phyloP scores from a whole-genome alignment of 768 basidiomycete genomes.

The Suillus subaureus region DNA sequence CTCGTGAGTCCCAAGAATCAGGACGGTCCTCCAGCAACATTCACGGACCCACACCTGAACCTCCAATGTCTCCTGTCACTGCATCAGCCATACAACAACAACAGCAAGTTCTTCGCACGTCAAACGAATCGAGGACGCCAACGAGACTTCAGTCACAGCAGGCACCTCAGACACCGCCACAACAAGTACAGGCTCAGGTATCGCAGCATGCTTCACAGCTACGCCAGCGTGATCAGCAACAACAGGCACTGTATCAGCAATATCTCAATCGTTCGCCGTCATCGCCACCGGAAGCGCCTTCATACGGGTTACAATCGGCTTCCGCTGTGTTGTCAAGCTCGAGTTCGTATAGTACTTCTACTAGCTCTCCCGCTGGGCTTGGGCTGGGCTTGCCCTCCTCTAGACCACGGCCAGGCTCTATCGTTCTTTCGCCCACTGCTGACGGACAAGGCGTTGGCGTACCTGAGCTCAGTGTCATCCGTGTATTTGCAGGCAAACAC shows the following conservation, averaged over 20 bases:
- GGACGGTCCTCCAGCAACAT: slow-evolving; percentile 51
- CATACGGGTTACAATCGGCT: slow-evolving; percentile 77
- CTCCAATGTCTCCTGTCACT: slow-evolving; percentile 55
- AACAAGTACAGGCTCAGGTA: slow-evolving; percentile 43
- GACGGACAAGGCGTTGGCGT: slow-evolving; percentile 65
- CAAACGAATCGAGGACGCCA: slow-evolving; percentile 22
- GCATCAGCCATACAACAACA: slow-evolving; percentile 60
- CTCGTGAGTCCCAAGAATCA: slow-evolving; percentile 64
- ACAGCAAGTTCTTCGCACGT: slow-evolving; percentile 38
- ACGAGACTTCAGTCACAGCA: slow-evolving; percentile 24
- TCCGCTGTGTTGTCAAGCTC: slow-evolving; percentile 58
- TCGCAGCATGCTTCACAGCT: slow-evolving; percentile 67
- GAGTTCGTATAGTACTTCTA: slow-evolving; percentile 42
- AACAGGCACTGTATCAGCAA: slow-evolving; percentile 84
- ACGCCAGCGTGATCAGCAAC: slow-evolving; percentile 86
- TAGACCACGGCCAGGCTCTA: slow-evolving; percentile 74
- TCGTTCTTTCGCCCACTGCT: slow-evolving; percentile 64
- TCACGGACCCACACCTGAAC: slow-evolving; percentile 26
- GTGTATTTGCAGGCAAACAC: slow-evolving; percentile 91
- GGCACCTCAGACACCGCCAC: slow-evolving; percentile 32
- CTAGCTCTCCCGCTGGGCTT: slow-evolving; percentile 43
- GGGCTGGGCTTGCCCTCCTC: slow-evolving; percentile 50
- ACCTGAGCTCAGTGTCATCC: slow-evolving; percentile 90
- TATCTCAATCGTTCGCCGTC: slow-evolving; percentile 88
- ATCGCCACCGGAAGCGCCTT: slow-evolving; percentile 72